A percentile compares a stretch with the other conserved stretches of the same genome.
Conservation (phyloP, 139 green algal species). For the Ostreobium quekettii region DNA sequence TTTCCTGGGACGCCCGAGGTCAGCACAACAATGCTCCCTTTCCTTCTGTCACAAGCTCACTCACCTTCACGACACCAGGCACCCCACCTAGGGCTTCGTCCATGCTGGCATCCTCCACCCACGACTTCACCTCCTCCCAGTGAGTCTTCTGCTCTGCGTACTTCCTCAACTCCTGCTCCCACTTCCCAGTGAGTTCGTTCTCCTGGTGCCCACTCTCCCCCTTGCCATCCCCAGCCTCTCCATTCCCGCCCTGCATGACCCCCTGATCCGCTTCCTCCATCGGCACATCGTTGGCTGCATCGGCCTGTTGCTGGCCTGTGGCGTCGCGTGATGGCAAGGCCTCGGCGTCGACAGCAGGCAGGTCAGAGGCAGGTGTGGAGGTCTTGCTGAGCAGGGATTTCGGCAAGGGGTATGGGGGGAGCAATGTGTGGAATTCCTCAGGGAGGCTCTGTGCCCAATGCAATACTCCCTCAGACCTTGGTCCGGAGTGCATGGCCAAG, state of each 20-base stretch:
- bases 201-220: neutral
- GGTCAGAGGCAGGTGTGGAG: neutral
- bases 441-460: neutral
- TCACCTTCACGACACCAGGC: too few species aligned
- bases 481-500: too few species aligned
- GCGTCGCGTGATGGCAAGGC: neutral
- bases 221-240: constrained; percentile 10
- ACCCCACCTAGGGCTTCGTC: neutral
- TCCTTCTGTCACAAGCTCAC: too few species aligned
- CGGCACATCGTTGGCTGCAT: neutral
- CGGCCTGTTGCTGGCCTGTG: neutral
- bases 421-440: constrained; percentile 5
- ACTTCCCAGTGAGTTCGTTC: neutral
- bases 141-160: constrained; percentile 12
- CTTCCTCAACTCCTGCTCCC: neutral
- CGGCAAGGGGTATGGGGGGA: neutral
- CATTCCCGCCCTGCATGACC: constrained; percentile 22
- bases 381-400: neutral
- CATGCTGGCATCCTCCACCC: constrained; percentile 17
- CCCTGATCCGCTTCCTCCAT: neutral
- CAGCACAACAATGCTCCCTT: too few species aligned
- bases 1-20: too few species aligned
- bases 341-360: neutral
- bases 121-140: constrained; percentile 23
- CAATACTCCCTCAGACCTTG: too few species aligned